A percentile compares a stretch with the other conserved stretches of the same genome.
phyloP scores from a whole-genome alignment of 2,329 filamentous ascomycete species.

The Monilinia aucupariae region DNA sequence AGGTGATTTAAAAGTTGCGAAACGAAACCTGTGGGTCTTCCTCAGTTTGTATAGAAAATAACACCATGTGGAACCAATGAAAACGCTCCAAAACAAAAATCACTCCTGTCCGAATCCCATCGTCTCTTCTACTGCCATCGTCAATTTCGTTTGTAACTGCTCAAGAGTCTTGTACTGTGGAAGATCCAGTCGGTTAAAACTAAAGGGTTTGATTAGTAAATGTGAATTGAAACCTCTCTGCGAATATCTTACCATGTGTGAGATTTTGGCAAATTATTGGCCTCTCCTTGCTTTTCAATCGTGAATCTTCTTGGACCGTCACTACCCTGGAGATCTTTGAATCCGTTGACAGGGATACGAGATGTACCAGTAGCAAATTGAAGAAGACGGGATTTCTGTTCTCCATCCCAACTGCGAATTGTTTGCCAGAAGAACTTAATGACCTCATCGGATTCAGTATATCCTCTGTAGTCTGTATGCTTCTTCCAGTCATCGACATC shows the following conservation, averaged over 20 bases:
- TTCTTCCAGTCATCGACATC: conserved; percentile 99
- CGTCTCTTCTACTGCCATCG: conserved; percentile 96
- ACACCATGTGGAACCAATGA: conserved; percentile 24
- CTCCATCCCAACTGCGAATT: conserved; percentile 92
- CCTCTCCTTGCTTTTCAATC: conserved; percentile 94
- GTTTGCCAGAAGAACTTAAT: conserved; percentile 99
- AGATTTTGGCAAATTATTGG: conserved; percentile 86
- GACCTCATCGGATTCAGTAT: conserved; percentile 95
- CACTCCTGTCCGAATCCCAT: conserved; percentile 98
- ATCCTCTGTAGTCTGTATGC: conserved; percentile 97
- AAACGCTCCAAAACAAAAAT: conserved; percentile 24
- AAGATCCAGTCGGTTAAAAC: conserved; percentile 95
- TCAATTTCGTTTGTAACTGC: conserved; percentile 79
- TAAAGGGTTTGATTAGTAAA: conserved; percentile 38
- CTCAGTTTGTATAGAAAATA: conserved; percentile 25
- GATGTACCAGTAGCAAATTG: conserved; percentile 98
- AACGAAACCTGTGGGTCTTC: conserved; percentile 5
- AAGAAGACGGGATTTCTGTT: conserved; percentile 92
- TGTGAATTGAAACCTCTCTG: neutral
- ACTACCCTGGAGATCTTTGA: conserved; percentile 97
- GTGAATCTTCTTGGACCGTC: conserved; percentile 94
- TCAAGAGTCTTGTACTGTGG: conserved; percentile 90
- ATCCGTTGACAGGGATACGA: conserved; percentile 96
- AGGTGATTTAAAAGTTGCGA: conserved; percentile 6
- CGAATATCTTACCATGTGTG: conserved; percentile 78